phyloP scores from a whole-genome alignment of 768 basidiomycete genomes.

The Pisolithus sp. region DNA sequence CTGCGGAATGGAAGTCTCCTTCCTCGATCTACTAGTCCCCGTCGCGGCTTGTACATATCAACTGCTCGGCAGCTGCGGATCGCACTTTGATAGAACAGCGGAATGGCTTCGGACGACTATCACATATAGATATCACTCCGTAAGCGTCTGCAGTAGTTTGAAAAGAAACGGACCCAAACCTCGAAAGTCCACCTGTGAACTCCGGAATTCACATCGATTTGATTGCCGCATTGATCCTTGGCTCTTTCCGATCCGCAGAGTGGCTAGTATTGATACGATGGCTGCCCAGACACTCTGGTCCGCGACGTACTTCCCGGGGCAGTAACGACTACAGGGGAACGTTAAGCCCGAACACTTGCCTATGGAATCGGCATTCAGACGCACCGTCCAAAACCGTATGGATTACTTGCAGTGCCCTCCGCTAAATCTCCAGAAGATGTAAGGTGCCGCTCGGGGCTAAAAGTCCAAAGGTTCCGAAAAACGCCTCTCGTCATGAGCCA shows the following conservation, averaged over 20 bases:
- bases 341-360: neutral
- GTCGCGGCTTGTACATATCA: slow-evolving; percentile 11
- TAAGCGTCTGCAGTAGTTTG: neutral
- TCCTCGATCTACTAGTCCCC: neutral
- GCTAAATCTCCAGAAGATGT: neutral
- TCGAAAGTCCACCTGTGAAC: slow-evolving; percentile 18
- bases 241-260: slow-evolving; percentile 22
- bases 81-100: slow-evolving; percentile 14
- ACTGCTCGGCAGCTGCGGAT: slow-evolving; percentile 8
- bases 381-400: slow-evolving; percentile 25
- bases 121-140: neutral
- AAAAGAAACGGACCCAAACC: slow-evolving; percentile 7
- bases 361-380: neutral
- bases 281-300: slow-evolving; percentile 28
- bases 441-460: slow-evolving; percentile 1
- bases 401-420: neutral
- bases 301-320: slow-evolving; percentile 31
- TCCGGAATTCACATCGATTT: slow-evolving; percentile 19
- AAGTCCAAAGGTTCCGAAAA: neutral
- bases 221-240: slow-evolving; percentile 23
- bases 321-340: slow-evolving; percentile 16
- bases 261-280: slow-evolving; percentile 26
- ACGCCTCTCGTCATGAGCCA: neutral
- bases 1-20: neutral
- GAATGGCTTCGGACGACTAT: slow-evolving; percentile 22